phyloP scores from a whole-genome alignment of 306 rosid genomes.

The Prosopis cineraria region DNA sequence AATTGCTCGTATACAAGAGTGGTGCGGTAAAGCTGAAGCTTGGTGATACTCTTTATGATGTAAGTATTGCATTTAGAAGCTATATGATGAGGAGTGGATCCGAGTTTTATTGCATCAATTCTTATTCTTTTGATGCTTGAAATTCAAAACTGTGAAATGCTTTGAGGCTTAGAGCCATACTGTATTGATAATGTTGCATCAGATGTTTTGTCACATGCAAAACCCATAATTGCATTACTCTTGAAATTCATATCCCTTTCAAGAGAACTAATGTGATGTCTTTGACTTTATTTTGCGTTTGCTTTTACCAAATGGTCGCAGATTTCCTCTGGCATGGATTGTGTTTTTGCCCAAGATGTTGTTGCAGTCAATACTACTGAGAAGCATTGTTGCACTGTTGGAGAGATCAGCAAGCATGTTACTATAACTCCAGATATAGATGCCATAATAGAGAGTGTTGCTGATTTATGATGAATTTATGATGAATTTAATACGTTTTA shows the following conservation, averaged over 20 bases:
- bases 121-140: too few species aligned
- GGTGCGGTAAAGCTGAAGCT: conserved; percentile 79
- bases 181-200: not conserved
- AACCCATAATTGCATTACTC: not conserved
- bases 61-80: conserved; percentile 44
- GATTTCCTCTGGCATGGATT: conserved; percentile 78
- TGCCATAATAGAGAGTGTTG: conserved; percentile 46
- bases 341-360: conserved; percentile 68
- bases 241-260: conserved; percentile 1
- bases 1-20: conserved; percentile 77
- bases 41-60: conserved; percentile 77
- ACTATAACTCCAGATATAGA: conserved; percentile 67
- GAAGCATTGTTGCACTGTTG: conserved; percentile 61
- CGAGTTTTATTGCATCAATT: not conserved
- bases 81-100: conserved; percentile 19
- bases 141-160: too few species aligned
- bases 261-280: conserved; percentile 1
- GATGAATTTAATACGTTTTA: conserved; percentile 17
- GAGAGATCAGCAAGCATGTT: conserved; percentile 69
- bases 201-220: not conserved
- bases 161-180: too few species aligned
- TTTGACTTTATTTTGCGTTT: not conserved
- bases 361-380: conserved; percentile 62
- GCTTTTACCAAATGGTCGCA: conserved; percentile 39
- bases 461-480: conserved; percentile 54